Evolutionary conservation across 768 basidiomycete genomes (phyloP).

Genomic region (Tulasnella calospora): DNA sequence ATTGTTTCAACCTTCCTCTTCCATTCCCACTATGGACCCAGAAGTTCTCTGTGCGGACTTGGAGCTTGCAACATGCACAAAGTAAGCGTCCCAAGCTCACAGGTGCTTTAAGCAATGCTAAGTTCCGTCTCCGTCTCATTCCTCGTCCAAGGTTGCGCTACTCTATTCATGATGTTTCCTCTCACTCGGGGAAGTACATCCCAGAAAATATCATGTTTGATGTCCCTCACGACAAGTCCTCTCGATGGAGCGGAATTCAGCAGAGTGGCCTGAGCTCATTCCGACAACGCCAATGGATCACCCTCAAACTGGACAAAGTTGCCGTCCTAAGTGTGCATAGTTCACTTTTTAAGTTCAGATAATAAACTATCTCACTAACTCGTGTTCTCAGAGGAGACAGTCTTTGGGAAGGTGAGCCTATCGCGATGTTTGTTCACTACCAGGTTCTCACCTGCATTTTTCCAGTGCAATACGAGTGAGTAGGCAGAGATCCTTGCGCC

Average conservation of each 20-base stretch:
- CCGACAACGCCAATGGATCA: slow-evolving; percentile 20
- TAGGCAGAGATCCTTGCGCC: neutral
- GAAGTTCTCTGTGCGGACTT: neutral
- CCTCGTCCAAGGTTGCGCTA: neutral
- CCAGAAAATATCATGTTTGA: slow-evolving; percentile 18
- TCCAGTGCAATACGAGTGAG: neutral
- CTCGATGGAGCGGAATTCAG: slow-evolving; percentile 20
- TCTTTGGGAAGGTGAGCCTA: slow-evolving; percentile 12
- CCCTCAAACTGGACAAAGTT: slow-evolving; percentile 10
- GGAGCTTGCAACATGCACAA: neutral
- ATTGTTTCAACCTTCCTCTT: no score
- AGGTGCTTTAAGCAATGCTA: neutral
- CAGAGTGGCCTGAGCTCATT: neutral
- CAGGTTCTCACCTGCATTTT: neutral
- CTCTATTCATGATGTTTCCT: slow-evolving; percentile 7
- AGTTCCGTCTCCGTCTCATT: neutral
- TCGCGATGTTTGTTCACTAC: neutral
- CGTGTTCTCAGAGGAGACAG: neutral
- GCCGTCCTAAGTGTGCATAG: slow-evolving; percentile 8
- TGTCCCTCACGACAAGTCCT: slow-evolving; percentile 10
- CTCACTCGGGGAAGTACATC: slow-evolving; percentile 1
- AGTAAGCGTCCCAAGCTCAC: neutral
- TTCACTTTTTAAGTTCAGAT: neutral
- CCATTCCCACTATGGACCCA: neutral
- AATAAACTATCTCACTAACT: neutral